phyloP scores from a whole-genome alignment of 2,329 filamentous ascomycete species.

The Lasiodiplodia sp. region DNA sequence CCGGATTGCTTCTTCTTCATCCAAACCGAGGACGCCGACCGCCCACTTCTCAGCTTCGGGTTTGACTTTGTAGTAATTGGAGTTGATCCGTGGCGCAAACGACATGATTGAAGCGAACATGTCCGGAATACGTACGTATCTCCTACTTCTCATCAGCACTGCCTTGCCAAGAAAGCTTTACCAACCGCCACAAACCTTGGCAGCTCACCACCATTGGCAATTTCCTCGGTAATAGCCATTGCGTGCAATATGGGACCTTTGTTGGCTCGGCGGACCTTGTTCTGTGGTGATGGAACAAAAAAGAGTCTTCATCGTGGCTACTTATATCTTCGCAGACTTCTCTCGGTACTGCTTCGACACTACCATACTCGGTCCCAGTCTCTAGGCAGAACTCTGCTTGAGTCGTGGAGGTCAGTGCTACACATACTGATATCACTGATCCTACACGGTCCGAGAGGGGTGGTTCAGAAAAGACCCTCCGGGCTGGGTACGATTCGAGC shows the following conservation, averaged over 20 bases:
- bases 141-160: not conserved
- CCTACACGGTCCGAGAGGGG: too few species aligned
- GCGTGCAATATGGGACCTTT: not conserved
- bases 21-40: not conserved
- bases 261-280: not conserved
- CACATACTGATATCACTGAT: too few species aligned
- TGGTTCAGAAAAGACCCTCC: too few species aligned
- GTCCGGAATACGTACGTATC: slow-evolving; percentile 9
- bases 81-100: not conserved
- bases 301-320: not conserved
- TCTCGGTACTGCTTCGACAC: not conserved
- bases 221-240: not conserved
- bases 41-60: not conserved
- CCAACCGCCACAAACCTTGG: not conserved
- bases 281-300: not conserved
- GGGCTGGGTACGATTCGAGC: too few species aligned
- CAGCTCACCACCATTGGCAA: not conserved
- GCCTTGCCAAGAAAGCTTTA: too few species aligned
- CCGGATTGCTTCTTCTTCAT: not conserved
- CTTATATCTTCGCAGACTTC: not conserved
- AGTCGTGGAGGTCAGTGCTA: too few species aligned
- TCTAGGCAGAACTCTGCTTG: too few species aligned
- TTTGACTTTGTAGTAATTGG: not conserved
- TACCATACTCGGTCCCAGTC: too few species aligned
- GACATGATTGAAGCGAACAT: slow-evolving; percentile 20